Evolutionary conservation across 169 alveolate genomes (phyloP), one percentile per base, ranked within the genome.

Genomic region (Plasmodium adleri): DNA sequence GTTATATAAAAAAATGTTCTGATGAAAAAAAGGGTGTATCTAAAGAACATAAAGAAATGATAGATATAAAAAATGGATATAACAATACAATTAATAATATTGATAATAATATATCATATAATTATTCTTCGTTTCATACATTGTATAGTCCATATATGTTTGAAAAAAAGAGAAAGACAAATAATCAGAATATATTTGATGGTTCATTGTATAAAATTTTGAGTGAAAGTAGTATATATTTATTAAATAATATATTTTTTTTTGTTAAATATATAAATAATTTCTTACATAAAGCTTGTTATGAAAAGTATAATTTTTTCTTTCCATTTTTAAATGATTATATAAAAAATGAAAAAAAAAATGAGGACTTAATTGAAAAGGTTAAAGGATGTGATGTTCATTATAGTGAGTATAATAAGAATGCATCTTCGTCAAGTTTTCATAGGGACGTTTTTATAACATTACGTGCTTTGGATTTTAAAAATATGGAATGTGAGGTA

Each of bases 401-500:
- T 49, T 45, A 26, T 7, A 66, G 54, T 22, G 17, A 56, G 32
- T 56, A 78, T 28, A 15, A 64, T n/a, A 10, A 75, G 5, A 12
- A 5, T 24, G 45, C 49, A 5, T 26, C 50, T 17, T 66, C 89
- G 12, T 78, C 89, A 13, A 78, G 89, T 59, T 78, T 78, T 52
- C 89, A 78, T 47, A 78, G 89, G 49, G 89, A 78, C 15, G 89
- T 78, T 3, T 58, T 78, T 22, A 49, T 76, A 7, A 78, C 54
- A 13, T 47, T 78, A 24, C 62, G 24, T 49, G 50, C 71, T 10
- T 58, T 78, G 43, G 89, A 71, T 22, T 24, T 45, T 3, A 78
- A 78, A n/a, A 67, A 78, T 66, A 71, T 78, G 76, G 72, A 78
- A 17, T 66, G 78, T 56, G 89, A 78, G 49, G 89, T 78, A 78